Base-by-base conservation (phyloP, 257 asterid species). In the Gardenia jasminoides region DNA sequence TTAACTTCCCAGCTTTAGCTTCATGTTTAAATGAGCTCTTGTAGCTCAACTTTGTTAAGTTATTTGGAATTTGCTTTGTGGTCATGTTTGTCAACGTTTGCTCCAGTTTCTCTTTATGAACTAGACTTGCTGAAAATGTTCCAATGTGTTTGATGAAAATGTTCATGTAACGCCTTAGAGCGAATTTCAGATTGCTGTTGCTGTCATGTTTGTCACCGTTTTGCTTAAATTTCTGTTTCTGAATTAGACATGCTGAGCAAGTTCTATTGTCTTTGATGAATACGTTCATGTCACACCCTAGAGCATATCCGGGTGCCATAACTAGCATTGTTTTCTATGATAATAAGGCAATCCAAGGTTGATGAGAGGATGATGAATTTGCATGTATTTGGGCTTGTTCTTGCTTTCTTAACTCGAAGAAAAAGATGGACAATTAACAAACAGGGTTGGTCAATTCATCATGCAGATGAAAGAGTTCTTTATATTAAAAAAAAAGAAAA, bases 1-100 rank as follows among this genome's bases (percentile, higher is more conserved):
- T 84, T 76, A 36, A 61, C 61, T 72, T 80, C 70, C 83, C 74
- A 61, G 76, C 72, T 78, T 79, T 77, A 69, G 75, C 69, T 84
- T 80, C 70, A 68, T 84, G 84, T 82, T 72, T 81, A 84, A 80
- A 74, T 77, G 88, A 90, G 96, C 94, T 73, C 16, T 76, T 70
- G 54, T 59, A 68, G 92, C 88, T 87, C 85, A 78, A 76, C 84
- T 81, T 76, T 77, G 83, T 85, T 66, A 24, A 67, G 59, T 67
- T 83, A 58, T 76, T 84, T 82, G 62, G 68, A 76, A 72, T 76
- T 86, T 62, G 81, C 67, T 78, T 67, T 78, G 64, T 80, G 81
- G 89, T 80, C 70, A 59, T 70, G 62, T 78, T 80, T 73, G 83
- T 72, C 77, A 58, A 28, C 74, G 76, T 84, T 72, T 83, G 79